Evolutionary conservation across 2,329 filamentous ascomycete species (phyloP), one percentile per base, ranked within the genome.

Genomic region (Sporothrix pallida): DNA sequence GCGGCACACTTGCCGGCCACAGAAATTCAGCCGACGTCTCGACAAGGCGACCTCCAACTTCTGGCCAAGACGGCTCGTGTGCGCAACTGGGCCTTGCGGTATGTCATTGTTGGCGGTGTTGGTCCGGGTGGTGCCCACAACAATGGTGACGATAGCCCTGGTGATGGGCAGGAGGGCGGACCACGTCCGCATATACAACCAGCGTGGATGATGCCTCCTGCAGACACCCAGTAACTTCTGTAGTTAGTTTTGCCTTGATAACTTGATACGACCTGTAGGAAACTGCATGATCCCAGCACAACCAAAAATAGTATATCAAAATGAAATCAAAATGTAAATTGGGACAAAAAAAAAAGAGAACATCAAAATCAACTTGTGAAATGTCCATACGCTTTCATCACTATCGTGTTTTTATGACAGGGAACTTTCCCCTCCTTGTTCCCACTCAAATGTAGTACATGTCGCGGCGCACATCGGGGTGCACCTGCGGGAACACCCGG

Each of bases 1-100:
- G 80, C 78, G 7, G 77, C 74, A 78, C 12, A 65, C 74, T 0
- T 12, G 81, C n/a, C n/a, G 1, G 4, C 31, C 37, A 17, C 31
- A 37, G 31, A 44, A 12, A 67, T 42, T 17, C 68, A 46, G 4
- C n/a, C 17, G 5, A 23, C 20, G 74, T 86, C 85, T 20, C 12
- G 31, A 9, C 42, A 42, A 10, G 44, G 23, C 5, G 56, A n/a
- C 17, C 15, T 46, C 4, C 70, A n/a, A 20, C 88, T 93, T 78
- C 78, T 90, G 8, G 83, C 85, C 42, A 95, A 93, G 81, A 87
- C 92, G 31, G 86, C 83, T 76, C 86, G 85, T 67, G 93, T 97
- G 50, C 89, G 88, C 77, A 88, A 92, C 76, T 98, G 94, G 94
- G 88, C 93, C 9, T 81, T 90, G 73, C 84, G 85, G 52, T 96